Evolutionary conservation across 2,329 filamentous ascomycete species (phyloP).

Genomic region (Cytospora leucostoma): DNA sequence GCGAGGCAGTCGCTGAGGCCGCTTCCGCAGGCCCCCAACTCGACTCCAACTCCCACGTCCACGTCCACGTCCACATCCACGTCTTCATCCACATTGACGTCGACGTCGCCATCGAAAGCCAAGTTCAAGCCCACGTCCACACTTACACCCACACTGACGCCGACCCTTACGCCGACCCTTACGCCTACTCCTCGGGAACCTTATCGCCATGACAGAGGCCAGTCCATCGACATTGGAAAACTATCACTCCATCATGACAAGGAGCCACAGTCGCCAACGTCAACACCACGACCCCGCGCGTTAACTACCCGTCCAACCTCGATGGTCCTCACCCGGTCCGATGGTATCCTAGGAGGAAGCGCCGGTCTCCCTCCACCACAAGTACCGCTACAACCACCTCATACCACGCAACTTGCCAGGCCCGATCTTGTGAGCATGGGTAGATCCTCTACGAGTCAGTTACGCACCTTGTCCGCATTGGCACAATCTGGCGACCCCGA

Average conservation of each 20-base stretch:
- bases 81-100: slow-evolving; percentile 31
- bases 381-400: slow-evolving; percentile 41
- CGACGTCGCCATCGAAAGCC: slow-evolving; percentile 6
- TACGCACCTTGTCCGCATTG: slow-evolving; percentile 82
- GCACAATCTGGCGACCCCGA: slow-evolving; percentile 74
- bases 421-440: slow-evolving; percentile 81
- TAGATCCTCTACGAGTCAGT: slow-evolving; percentile 85
- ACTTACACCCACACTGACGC: slow-evolving; percentile 31
- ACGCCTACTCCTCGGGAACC: slow-evolving; percentile 37
- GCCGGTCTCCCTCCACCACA: slow-evolving; percentile 36
- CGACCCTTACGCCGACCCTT: slow-evolving; percentile 33
- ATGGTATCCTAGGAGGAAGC: slow-evolving; percentile 48
- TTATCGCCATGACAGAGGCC: slow-evolving; percentile 56
- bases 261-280: slow-evolving; percentile 44
- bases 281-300: slow-evolving; percentile 43
- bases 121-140: no score
- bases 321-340: slow-evolving; percentile 61
- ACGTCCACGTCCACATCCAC: no score
- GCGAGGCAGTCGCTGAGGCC: slow-evolving; percentile 77
- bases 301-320: slow-evolving; percentile 57
- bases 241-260: slow-evolving; percentile 52
- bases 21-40: slow-evolving; percentile 65
- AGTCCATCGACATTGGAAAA: slow-evolving; percentile 65
- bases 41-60: slow-evolving; percentile 36
- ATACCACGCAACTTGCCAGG: slow-evolving; percentile 54